phyloP scores from a whole-genome alignment of 1,284 basidiomycete species.

The Cronartium quercuum region DNA sequence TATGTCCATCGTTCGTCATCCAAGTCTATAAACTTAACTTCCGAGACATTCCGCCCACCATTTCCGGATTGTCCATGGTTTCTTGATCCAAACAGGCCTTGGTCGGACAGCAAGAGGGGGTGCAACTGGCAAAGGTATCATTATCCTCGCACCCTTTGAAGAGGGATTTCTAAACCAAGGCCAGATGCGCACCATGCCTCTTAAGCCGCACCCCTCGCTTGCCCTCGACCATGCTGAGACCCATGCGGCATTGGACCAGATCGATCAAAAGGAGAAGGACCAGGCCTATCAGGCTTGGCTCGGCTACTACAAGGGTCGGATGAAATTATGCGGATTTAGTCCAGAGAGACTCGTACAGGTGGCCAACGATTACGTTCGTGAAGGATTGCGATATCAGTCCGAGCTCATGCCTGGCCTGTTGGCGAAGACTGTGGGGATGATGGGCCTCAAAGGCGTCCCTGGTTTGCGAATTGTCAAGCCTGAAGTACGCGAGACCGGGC shows the following conservation, averaged over 20 bases:
- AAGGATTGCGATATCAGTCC: constrained; percentile 53
- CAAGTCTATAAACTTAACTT: not conserved
- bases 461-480: constrained; percentile 48
- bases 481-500: too few species aligned
- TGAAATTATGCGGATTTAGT: constrained; percentile 53
- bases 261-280: constrained; percentile 52
- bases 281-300: constrained; percentile 59
- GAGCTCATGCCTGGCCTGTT: constrained; percentile 53
- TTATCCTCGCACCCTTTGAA: constrained; percentile 59
- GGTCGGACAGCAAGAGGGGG: constrained; percentile 56
- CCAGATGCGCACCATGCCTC: constrained; percentile 53
- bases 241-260: constrained; percentile 27
- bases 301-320: constrained; percentile 58
- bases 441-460: constrained; percentile 57
- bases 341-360: constrained; percentile 52
- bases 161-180: constrained; percentile 55
- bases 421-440: constrained; percentile 59
- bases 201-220: constrained; percentile 40
- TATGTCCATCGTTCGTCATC: constrained; percentile 45
- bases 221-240: constrained; percentile 37
- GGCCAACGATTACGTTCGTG: constrained; percentile 54
- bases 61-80: constrained; percentile 9
- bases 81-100: constrained; percentile 51
- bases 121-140: constrained; percentile 55
- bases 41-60: not conserved